Conservation (phyloP, 2,329 filamentous ascomycete genomes). For the Blastomyces parvus region DNA sequence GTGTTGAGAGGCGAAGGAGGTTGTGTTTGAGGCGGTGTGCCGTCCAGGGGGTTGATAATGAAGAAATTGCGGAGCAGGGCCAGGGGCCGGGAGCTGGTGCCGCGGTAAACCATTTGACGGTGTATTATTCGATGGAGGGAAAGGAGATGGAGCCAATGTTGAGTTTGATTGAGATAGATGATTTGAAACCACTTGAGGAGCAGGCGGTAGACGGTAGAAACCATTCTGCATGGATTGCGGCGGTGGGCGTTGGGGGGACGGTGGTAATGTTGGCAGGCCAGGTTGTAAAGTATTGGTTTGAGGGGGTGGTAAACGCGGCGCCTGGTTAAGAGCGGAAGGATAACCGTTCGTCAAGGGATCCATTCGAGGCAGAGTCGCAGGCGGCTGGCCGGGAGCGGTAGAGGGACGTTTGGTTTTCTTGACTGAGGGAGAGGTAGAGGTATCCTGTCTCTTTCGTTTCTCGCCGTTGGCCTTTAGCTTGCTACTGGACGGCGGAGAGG, state of each 20-base stretch:
- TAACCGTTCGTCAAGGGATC: conserved; percentile 5
- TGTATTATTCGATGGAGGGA: background rate
- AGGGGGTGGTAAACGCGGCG: background rate
- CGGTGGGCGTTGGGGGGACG: conserved; percentile 3
- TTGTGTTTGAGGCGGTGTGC: background rate
- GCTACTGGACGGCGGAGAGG: conserved; percentile 34
- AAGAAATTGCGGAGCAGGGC: conserved; percentile 8
- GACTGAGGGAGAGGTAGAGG: conserved; percentile 20
- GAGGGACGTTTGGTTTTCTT: conserved; percentile 18
- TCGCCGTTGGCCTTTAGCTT: conserved; percentile 14
- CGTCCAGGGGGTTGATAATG: conserved; percentile 12
- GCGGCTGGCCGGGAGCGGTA: conserved; percentile 5
- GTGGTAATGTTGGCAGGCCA: background rate
- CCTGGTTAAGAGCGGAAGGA: background rate
- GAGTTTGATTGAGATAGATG: background rate
- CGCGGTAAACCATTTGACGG: background rate
- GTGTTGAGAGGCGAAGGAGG: conserved; percentile 28
- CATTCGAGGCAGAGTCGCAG: conserved; percentile 1
- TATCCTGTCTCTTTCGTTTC: conserved; percentile 18
- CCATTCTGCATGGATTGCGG: conserved; percentile 1
- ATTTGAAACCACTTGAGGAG: background rate
- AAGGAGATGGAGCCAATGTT: background rate
- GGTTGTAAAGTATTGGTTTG: background rate
- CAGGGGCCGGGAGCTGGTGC: background rate
- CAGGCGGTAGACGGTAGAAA: background rate